Base-by-base conservation (phyloP, 208 protist species). In the Trypanosoma avium region DNA sequence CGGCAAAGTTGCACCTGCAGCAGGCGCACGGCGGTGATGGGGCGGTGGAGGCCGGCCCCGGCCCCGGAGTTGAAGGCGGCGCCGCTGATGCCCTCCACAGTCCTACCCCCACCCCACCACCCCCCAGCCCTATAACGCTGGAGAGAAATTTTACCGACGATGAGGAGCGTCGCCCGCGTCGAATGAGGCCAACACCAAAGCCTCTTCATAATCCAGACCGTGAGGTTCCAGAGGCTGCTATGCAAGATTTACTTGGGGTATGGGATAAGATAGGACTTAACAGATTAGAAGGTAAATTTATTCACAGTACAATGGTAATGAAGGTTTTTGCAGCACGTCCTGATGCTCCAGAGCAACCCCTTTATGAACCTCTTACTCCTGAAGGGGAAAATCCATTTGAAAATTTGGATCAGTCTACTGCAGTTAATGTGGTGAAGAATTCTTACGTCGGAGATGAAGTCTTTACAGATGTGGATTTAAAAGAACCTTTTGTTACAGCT, bases 281-380 rank as follows among this genome's bases (percentile, higher is more conserved):
- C 58, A 63, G 87, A 24, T 66, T 93, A n/a, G 86, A 80, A 10
- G 58, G 59, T 27, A 66, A 75, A 17, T 96, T 96, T 75, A 68
- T 94, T 52, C 90, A 93, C 73, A 96, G 90, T 60, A 92, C 79
- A 12, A 94, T 94, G 90, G 73, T 96, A 32, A 82, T 94, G 77
- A 88, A 85, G 26, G 87, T 96, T 19, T 92, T 89, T 64, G 90
- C 90, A 4, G 87, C 81, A 9, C 75, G 57, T 21, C 75, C 79
- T 13, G 72, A 76, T 8, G 77, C 71, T 29, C 54, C 72, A 33
- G 65, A 60, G 10, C 75, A 81, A 58, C 67, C 70, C 3, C 65
- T 82, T 47, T 90, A 90, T 55, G 78, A 78, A 17, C 45, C 59
- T 26, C 36, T 86, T 19, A 69, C 45, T 46, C 72, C 75, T 6